Base-by-base conservation (phyloP, 805 yeast genomes). In the Barnettozyma siamensis region DNA sequence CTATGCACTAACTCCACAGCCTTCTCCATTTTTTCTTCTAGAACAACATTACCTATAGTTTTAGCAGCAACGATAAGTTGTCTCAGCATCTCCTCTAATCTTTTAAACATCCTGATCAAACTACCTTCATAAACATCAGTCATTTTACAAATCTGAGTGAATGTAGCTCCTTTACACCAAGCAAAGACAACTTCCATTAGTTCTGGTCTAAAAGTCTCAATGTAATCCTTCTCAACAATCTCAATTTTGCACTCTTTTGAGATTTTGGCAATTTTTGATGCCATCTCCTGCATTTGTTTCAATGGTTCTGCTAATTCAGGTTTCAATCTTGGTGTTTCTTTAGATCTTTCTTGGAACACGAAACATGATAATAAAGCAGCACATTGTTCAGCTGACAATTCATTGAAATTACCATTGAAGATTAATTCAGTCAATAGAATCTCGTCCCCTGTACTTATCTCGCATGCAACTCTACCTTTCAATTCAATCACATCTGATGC, bases 81-180 rank as follows among this genome's bases (percentile, higher is more conserved):
- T 56, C 91, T 78, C 42, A 93, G 68, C 71, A 93, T 73, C 61
- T 93, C 99, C 63, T 93, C 99, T 41, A 93, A 69, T 58, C 99
- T 75, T 63, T 93, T 83, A 69, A 93, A 93, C 79, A 87, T 85
- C 60, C 99, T 80, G 50, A 93, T 91, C 58, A 93, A 73, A 18
- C 95, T 83, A 32, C 99, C 99, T 67, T 93, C 99, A 53, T 91
- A 93, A 33, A 93, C 98, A 59, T 93, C 99, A 0, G 99, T 93
- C 96, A 93, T 88, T 63, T 91, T 91, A 68, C 98, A 91, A 48
- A 93, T 91, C 60, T 91, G 96, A 0, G 97, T 91, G 63, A 93
- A 93, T 0, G 93, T 70, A 7, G 96, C 96, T 16, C 98, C 98
- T 59, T 83, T 82, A 62, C 96, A 88, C 99, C 99, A 93, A 36